These are phyloP conservation scores for Pichia nanzhaoensis DNA, from an alignment of 805 yeast species.

Conservation along the genomic window DNA sequence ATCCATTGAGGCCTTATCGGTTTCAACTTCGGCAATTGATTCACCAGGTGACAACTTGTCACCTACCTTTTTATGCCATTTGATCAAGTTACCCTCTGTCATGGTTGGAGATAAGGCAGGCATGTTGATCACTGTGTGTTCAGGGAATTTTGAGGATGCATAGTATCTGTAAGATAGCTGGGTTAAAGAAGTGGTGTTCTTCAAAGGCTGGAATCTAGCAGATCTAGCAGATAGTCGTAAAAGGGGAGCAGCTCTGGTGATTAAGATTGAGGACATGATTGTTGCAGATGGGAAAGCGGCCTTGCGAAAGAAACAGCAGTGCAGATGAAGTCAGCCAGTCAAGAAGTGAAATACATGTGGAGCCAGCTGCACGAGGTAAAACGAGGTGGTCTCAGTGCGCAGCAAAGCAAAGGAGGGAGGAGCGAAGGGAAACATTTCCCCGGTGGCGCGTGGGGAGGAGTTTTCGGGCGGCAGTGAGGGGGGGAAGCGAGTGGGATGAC, in stretches of 20 bases:
- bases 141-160: slow-evolving; percentile 28
- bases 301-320: too few relatives aligned
- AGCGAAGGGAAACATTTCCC: too few relatives aligned
- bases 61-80: slow-evolving; percentile 87
- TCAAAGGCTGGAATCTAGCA: background rate
- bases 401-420: too few relatives aligned
- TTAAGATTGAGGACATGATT: slow-evolving; percentile 30
- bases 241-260: slow-evolving; percentile 21
- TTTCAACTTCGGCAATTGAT: slow-evolving; percentile 92
- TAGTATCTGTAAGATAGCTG: slow-evolving; percentile 17
- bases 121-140: slow-evolving; percentile 86
- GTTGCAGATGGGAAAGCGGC: background rate
- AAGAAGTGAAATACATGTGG: too few relatives aligned
- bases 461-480: background rate
- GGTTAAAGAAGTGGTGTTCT: background rate
- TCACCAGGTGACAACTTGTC: slow-evolving; percentile 89
- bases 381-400: too few relatives aligned
- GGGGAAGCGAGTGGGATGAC: background rate
- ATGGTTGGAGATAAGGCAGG: slow-evolving; percentile 99
- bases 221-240: slow-evolving; percentile 14
- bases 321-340: too few relatives aligned
- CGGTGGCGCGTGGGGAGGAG: background rate
- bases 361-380: too few relatives aligned
- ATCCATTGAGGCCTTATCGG: slow-evolving; percentile 97
- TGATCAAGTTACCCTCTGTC: slow-evolving; percentile 90